These are phyloP conservation scores for Aspergillus taichungensis DNA, from an alignment of 495 filamentous ascomycete species.

Conservation along the genomic window DNA sequence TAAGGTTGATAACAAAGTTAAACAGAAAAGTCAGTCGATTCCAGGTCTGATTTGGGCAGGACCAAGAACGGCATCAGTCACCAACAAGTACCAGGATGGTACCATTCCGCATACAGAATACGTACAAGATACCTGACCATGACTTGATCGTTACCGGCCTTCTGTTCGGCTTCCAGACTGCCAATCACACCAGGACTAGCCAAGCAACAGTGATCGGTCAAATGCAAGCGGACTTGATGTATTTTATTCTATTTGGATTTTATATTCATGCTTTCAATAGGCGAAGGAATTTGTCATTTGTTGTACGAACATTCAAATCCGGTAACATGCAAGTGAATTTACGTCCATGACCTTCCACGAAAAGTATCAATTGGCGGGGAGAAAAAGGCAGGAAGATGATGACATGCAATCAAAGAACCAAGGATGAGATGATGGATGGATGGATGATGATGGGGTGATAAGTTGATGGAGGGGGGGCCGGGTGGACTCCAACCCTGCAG, in stretches of 20 bases:
- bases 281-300: neutral
- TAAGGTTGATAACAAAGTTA: too few relatives aligned
- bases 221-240: conserved; percentile 9
- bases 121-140: conserved; percentile 10
- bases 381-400: too few relatives aligned
- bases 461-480: too few relatives aligned
- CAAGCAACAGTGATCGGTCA: neutral
- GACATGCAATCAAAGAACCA: too few relatives aligned
- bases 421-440: too few relatives aligned
- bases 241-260: neutral
- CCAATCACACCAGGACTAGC: neutral
- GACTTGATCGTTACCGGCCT: conserved; percentile 10
- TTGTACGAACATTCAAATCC: too few relatives aligned
- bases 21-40: too few relatives aligned
- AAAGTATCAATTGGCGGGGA: too few relatives aligned
- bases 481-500: too few relatives aligned
- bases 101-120: conserved; percentile 15
- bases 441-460: too few relatives aligned
- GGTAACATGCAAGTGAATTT: too few relatives aligned
- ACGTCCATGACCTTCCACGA: too few relatives aligned
- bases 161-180: conserved; percentile 4
- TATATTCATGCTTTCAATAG: neutral
- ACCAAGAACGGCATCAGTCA: conserved; percentile 7
- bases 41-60: conserved; percentile 1
- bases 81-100: conserved; percentile 15